Evolutionary conservation across 768 basidiomycete species (phyloP).

Genomic region (Cystobasidiopsis lactophilus): DNA sequence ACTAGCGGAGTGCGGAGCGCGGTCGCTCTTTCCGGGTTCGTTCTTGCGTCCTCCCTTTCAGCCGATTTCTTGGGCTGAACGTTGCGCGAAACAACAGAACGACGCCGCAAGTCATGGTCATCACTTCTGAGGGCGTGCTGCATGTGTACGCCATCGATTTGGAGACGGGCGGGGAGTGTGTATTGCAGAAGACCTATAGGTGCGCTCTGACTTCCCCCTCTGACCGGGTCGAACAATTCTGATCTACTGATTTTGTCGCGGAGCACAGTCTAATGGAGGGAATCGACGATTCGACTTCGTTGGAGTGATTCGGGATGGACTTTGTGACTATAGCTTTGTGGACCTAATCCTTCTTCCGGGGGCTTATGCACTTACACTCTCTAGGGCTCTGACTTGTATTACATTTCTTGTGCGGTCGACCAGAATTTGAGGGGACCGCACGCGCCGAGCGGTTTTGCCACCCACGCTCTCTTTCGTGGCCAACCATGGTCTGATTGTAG

Average conservation of each 20-base stretch:
- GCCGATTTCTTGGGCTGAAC: not conserved
- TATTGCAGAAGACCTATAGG: slow-evolving; percentile 71
- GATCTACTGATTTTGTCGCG: too few species aligned
- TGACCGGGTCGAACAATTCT: not conserved
- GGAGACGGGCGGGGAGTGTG: slow-evolving; percentile 86
- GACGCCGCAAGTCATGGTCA: slow-evolving; percentile 89
- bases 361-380: not conserved
- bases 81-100: slow-evolving; percentile 33
- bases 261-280: slow-evolving; percentile 1
- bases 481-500: too few species aligned
- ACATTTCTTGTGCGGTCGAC: not conserved
- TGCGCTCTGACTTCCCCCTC: not conserved
- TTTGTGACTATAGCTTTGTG: not conserved
- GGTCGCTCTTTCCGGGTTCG: slow-evolving; percentile 71
- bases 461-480: not conserved
- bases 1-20: slow-evolving; percentile 56
- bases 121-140: slow-evolving; percentile 84
- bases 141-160: slow-evolving; percentile 90
- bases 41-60: too few species aligned
- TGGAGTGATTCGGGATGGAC: not conserved
- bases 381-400: not conserved
- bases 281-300: not conserved
- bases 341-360: not conserved
- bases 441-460: not conserved
- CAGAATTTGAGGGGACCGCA: not conserved